Base-by-base conservation (phyloP, 768 basidiomycete genomes). In the Kwoniella sp. region DNA sequence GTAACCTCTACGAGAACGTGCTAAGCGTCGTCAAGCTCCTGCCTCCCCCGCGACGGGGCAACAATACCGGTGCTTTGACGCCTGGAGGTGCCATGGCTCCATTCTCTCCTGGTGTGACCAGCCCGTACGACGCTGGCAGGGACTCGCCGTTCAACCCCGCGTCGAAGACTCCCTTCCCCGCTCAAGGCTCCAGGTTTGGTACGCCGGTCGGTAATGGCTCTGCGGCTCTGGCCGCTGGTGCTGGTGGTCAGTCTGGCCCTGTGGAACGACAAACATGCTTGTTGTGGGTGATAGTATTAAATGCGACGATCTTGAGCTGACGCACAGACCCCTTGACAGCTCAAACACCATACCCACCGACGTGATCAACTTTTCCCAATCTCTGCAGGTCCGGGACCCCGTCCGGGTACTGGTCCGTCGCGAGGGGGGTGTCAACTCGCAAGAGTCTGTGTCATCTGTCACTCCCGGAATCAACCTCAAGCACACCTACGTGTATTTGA, bases 381-480 rank as follows among this genome's bases (percentile, higher is more conserved):
- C 87, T 3, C 90, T 99, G 52, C 88, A 95, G 67, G 82, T 99
- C 10, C 84, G 87, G 46, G 95, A 99, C 73, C 93, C 95, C 19
- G 91, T 99, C 34, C 83, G 95, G 22, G 95, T 99, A n/a, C 83
- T 99, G 17, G 95, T 99, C 20, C 83, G 95, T 46, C 81, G 93
- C 14, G 76, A 77, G 46, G 74, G 75, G 19, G 70, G 70, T 14
- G 61, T 58, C 33, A 72, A 70, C 43, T 60, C 63, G 0, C 63
- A 67, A 46, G 69, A 74, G 49, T 68, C 70, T 12, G 65, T 71
- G 2, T 63, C 63, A 8, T 69, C 70, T 23, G 60, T 65, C 22
- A 67, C 65, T 22, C 69, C 62, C 12, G 62, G 67, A 26, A 67
- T 70, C 22, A 67, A 70, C 19, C 77, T 98, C 28, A 86, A 92